Evolutionary conservation across 345 rosid species (phyloP).

Genomic region (Acer campestre): DNA sequence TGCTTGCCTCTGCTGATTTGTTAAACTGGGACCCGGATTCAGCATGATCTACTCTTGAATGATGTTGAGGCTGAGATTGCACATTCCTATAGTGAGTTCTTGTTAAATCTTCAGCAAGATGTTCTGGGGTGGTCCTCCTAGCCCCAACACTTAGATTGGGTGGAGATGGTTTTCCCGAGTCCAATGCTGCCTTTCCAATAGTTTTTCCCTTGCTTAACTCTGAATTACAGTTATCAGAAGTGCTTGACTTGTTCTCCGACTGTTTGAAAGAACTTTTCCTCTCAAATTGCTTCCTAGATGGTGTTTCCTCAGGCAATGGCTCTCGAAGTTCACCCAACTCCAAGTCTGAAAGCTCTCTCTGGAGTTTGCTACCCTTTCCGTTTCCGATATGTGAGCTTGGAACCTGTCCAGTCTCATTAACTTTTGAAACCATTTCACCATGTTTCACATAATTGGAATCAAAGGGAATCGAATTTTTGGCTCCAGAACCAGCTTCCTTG

Average conservation of each 20-base stretch:
- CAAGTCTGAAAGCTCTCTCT: conserved; percentile 76
- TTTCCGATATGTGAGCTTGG: conserved; percentile 43
- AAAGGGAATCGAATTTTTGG: conserved; percentile 44
- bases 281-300: conserved; percentile 53
- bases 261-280: conserved; percentile 63
- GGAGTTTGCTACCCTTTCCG: conserved; percentile 61
- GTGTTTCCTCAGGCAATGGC: conserved; percentile 56
- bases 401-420: conserved; percentile 51
- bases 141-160: conserved; percentile 41
- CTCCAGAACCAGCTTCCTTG: conserved; percentile 61
- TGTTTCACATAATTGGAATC: conserved; percentile 50
- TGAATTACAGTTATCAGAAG: conserved; percentile 53
- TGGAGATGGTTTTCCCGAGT: conserved; percentile 55
- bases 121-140: conserved; percentile 56
- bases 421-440: conserved; percentile 53
- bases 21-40: conserved; percentile 49
- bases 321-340: conserved; percentile 96
- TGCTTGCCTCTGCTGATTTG: conserved; percentile 46
- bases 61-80: conserved; percentile 55
- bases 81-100: conserved; percentile 41
- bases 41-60: conserved; percentile 41
- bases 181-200: conserved; percentile 49
- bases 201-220: conserved; percentile 61
- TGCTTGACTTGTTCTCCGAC: conserved; percentile 54
- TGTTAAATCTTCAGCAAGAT: conserved; percentile 47